Base-by-base conservation (phyloP, 257 asterid species). In the Vinca minor region DNA sequence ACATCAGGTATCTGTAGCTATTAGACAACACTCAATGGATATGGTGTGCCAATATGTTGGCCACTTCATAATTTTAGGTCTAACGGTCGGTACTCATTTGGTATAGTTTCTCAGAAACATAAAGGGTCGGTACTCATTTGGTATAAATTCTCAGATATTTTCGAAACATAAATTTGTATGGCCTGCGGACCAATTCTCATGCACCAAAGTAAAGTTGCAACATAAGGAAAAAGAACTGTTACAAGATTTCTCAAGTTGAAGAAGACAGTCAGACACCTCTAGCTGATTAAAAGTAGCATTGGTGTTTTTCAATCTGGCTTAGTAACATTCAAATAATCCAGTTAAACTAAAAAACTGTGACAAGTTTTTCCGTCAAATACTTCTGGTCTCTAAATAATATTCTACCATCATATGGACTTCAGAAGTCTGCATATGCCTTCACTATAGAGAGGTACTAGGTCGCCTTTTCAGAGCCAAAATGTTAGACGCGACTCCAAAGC, bases 161-260 rank as follows among this genome's bases (percentile, higher is more conserved):
- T 52, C 8, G 12, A 52, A 13, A 12, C 13, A 13, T 52, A 4
- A n/a, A 52, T 23, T 8, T 12, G 2, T 25, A n/a, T 25, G 35
- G 5, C n/a, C 35, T 52, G 1, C 12, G 35, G 34, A 52, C 1
- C 35, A n/a, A n/a, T n/a, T n/a, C n/a, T n/a, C n/a, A n/a, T n/a
- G 35, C 8, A 8, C n/a, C n/a, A 52, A 25, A 52, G 32, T 23
- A 52, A 52, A 12, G 35, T 25, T 11, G 2, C 2, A 52, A 3
- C 35, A 52, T n/a, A 52, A 52, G 58, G n/a, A 21, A 52, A n/a
- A n/a, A 52, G 18, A 52, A 25, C 35, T 25, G n/a, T 52, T 3
- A 23, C 58, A 52, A 52, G 58, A 52, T 52, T 49, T 49, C 13
- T 49, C 56, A 52, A 26, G 18, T 52, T 52, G 50, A 26, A 52